Percentiles rank a stretch among this genome's conserved stretches.
Evolutionary conservation across 140 eudicot genomes (phyloP).

Genomic region (Cichorium intybus): DNA sequence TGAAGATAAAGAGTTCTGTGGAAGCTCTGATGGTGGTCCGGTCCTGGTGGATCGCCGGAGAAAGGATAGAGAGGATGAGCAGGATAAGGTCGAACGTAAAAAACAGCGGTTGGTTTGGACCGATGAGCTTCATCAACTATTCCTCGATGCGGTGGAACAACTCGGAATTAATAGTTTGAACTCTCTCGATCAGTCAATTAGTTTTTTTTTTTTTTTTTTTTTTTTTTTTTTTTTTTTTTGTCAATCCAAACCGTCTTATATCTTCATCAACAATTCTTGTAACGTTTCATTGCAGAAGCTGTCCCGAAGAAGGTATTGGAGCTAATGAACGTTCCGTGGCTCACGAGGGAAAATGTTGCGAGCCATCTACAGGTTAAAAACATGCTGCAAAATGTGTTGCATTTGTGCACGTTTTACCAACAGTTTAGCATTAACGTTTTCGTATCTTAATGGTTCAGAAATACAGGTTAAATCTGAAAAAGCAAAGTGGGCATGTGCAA

Average conservation of each 20-base stretch:
- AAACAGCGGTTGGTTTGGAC: conserved; percentile 41
- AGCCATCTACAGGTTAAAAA: conserved; percentile 31
- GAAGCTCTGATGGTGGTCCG: conserved; percentile 15
- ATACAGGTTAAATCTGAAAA: conserved; percentile 20
- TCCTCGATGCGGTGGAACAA: conserved; percentile 23
- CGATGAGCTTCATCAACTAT: conserved; percentile 29
- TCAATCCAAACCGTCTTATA: neutral
- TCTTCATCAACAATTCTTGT: neutral
- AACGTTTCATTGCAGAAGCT: conserved; percentile 10
- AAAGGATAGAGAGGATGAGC: conserved; percentile 12
- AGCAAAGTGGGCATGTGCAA: neutral
- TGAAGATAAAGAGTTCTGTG: conserved; percentile 14
- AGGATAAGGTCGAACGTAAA: neutral
- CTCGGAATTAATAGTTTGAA: conserved; percentile 34
- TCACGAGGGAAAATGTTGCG: conserved; percentile 25
- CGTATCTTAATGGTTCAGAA: conserved; percentile 23
- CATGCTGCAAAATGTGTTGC: neutral
- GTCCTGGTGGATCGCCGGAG: neutral
- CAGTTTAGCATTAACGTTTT: neutral
- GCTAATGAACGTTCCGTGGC: conserved; percentile 33
- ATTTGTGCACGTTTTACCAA: neutral
- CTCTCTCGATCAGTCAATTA: neutral
- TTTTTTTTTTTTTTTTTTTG: neutral
- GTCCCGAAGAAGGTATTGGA: conserved; percentile 33
- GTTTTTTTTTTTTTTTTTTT: neutral